phyloP scores from a whole-genome alignment of 768 basidiomycete species.

The Boletus vinaceobasis region DNA sequence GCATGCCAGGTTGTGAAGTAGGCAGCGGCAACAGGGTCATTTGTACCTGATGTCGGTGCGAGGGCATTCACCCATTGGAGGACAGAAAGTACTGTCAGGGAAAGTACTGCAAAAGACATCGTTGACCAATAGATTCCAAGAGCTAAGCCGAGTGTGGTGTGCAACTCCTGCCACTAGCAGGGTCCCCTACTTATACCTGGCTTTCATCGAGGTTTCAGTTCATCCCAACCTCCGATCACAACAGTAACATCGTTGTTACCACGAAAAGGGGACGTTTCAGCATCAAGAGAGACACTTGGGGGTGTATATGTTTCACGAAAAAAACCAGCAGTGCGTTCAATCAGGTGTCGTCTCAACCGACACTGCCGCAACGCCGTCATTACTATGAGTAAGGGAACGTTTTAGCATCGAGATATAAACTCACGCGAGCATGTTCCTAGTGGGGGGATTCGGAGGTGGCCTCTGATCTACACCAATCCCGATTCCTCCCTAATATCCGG shows the following conservation, averaged over 20 bases:
- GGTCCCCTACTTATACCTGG: conserved; percentile 6
- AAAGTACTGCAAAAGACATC: conserved; percentile 4
- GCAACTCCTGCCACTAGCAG: neutral
- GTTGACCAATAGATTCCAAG: neutral
- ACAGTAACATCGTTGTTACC: conserved; percentile 47
- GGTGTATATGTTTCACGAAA: conserved; percentile 21
- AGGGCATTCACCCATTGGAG: neutral
- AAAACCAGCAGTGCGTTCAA: neutral
- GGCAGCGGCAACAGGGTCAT: conserved; percentile 40
- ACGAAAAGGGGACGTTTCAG: neutral
- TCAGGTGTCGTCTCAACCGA: neutral
- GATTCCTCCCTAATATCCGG: neutral
- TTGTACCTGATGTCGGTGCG: neutral
- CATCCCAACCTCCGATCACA: conserved; percentile 65
- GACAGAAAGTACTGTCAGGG: conserved; percentile 3
- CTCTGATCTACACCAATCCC: neutral
- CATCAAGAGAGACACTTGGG: conserved; percentile 1
- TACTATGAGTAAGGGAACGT: neutral
- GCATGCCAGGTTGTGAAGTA: conserved; percentile 75
- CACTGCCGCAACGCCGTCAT: neutral
- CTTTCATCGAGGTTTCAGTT: neutral
- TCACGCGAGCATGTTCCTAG: neutral
- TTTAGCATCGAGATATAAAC: neutral
- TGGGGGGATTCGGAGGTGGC: no score
- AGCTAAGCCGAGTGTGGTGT: neutral